These are phyloP conservation scores for Hawksworthiomyces lignivorus DNA, from an alignment of 2,329 filamentous ascomycete species.

Conservation along the genomic window DNA sequence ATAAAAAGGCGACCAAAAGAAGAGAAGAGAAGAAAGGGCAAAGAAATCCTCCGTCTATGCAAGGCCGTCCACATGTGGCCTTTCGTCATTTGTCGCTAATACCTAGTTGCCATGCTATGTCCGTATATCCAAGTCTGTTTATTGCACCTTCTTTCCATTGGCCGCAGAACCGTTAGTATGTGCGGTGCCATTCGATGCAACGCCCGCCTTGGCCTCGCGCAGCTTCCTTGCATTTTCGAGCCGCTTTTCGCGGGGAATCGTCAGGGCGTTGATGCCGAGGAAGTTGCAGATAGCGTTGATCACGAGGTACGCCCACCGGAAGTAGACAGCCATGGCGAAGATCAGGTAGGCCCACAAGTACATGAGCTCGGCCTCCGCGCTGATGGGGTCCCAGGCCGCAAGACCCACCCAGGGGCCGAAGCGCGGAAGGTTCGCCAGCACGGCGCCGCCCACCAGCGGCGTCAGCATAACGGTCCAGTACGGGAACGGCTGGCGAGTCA, in stretches of 20 bases:
- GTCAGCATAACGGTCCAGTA: slow-evolving; percentile 91
- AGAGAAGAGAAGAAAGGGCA: neutral
- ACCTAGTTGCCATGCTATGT: too few relatives aligned
- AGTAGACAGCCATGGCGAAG: slow-evolving; percentile 80
- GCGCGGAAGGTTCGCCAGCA: slow-evolving; percentile 74
- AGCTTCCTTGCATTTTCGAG: slow-evolving; percentile 42
- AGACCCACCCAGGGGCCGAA: slow-evolving; percentile 47
- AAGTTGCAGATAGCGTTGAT: slow-evolving; percentile 87
- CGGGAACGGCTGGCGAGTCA: slow-evolving; percentile 89
- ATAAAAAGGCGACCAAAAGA: neutral
- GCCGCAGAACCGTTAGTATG: slow-evolving; percentile 19
- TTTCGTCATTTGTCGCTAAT: too few relatives aligned
- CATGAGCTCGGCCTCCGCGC: slow-evolving; percentile 59
- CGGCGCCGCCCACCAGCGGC: slow-evolving; percentile 76
- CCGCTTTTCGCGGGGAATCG: slow-evolving; percentile 63
- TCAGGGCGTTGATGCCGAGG: slow-evolving; percentile 89
- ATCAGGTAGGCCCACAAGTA: slow-evolving; percentile 82
- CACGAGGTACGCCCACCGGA: slow-evolving; percentile 85
- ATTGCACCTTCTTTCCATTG: slow-evolving; percentile 23
- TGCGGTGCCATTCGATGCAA: slow-evolving; percentile 12
- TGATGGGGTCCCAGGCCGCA: slow-evolving; percentile 43
- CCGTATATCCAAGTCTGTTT: too few relatives aligned
- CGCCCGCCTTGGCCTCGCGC: slow-evolving; percentile 17
- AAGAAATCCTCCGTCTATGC: neutral
- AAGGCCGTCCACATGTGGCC: too few relatives aligned